Conservation (phyloP, 495 filamentous ascomycete species). For the Talaromyces thailandensis region DNA sequence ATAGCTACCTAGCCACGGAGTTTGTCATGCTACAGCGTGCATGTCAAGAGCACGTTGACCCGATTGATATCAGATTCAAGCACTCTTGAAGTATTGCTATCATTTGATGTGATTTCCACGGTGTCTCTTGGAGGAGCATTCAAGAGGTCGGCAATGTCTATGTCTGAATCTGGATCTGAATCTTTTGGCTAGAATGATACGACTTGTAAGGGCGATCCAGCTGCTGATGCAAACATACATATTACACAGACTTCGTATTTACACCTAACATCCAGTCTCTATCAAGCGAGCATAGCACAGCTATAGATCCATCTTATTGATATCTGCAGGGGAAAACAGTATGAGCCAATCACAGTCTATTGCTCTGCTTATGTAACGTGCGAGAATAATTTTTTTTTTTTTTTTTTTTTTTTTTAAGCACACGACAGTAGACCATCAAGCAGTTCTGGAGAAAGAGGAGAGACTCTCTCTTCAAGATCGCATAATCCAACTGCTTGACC, state of each 20-base stretch:
- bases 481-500: background rate
- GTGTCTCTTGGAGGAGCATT: background rate
- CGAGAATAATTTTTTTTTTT: background rate
- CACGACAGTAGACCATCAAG: background rate
- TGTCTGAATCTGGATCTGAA: background rate
- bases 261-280: background rate
- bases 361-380: conserved; percentile 8
- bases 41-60: background rate
- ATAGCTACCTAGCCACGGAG: background rate
- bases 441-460: background rate
- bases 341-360: background rate
- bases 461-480: background rate
- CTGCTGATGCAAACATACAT: background rate
- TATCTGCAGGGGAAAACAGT: background rate
- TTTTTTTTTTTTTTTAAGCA: background rate
- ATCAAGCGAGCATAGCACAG: background rate
- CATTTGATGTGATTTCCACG: background rate
- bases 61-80: background rate
- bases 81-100: background rate
- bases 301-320: background rate
- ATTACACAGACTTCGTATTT: background rate
- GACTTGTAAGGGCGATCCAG: background rate
- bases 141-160: background rate
- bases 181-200: background rate
- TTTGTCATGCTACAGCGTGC: background rate